Conservation (phyloP, 805 yeast genomes). For the Zygoascus tannicola region DNA sequence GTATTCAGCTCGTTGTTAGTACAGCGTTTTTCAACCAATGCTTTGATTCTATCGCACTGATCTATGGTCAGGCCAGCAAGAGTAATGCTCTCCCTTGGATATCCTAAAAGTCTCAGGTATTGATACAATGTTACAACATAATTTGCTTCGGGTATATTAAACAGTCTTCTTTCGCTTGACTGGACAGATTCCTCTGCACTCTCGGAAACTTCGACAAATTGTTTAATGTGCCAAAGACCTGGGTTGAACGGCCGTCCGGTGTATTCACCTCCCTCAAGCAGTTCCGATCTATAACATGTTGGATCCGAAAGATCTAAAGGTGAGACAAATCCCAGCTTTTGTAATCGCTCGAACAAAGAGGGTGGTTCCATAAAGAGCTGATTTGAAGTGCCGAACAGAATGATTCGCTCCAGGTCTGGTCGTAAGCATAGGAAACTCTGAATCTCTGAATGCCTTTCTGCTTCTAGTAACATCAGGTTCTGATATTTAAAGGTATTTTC, state of each 20-base stretch:
- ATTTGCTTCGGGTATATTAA: conserved; percentile 42
- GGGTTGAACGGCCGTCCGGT: conserved; percentile 23
- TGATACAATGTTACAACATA: conserved; percentile 36
- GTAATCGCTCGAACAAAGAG: neutral
- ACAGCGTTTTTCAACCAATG: conserved; percentile 31
- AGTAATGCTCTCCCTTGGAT: conserved; percentile 31
- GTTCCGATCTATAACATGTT: neutral
- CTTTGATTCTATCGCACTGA: conserved; percentile 36
- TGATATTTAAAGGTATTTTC: conserved; percentile 21
- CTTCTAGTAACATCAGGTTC: conserved; percentile 29
- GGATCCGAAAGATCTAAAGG: neutral
- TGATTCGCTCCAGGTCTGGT: conserved; percentile 22
- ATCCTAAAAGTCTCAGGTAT: conserved; percentile 39
- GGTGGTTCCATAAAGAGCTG: neutral
- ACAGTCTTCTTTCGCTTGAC: conserved; percentile 23
- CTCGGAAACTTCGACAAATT: conserved; percentile 29
- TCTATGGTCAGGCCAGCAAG: conserved; percentile 32
- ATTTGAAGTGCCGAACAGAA: conserved; percentile 31
- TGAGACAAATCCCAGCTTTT: neutral
- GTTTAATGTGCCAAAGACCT: conserved; percentile 29
- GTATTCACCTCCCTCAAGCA: neutral
- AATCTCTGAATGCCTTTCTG: conserved; percentile 26
- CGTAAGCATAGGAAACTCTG: conserved; percentile 27
- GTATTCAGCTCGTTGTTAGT: conserved; percentile 4
- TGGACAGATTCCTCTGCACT: conserved; percentile 26